Conservation (phyloP, 2,329 filamentous ascomycete genomes). For the Acarospora socialis region DNA sequence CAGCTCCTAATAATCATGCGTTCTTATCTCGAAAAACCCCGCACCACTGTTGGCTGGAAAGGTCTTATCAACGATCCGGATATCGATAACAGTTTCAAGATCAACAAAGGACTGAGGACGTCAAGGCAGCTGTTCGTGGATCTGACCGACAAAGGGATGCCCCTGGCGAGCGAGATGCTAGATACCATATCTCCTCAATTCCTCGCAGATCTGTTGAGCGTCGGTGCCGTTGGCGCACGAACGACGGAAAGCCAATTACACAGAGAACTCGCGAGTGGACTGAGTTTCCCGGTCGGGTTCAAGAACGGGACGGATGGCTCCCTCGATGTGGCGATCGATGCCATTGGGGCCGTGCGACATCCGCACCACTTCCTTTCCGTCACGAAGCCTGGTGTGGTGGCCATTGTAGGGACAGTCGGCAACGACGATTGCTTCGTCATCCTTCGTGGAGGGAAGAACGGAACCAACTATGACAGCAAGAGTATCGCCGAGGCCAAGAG, state of each 20-base stretch:
- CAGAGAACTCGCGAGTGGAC: conserved; percentile 83
- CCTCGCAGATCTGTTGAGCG: conserved; percentile 86
- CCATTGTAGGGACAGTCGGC: conserved; percentile 85
- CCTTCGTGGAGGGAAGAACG: conserved; percentile 77
- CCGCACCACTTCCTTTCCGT: conserved; percentile 95
- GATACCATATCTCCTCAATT: conserved; percentile 98
- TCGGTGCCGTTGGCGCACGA: conserved; percentile 87
- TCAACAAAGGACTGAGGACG: conserved; percentile 92
- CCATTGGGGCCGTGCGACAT: conserved; percentile 58
- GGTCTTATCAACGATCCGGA: conserved; percentile 98
- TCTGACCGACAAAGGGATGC: conserved; percentile 74
- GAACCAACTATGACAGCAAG: conserved; percentile 82
- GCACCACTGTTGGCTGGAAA: conserved; percentile 98
- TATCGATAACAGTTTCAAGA: conserved; percentile 92
- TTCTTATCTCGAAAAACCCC: conserved; percentile 96
- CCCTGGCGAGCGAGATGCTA: conserved; percentile 94
- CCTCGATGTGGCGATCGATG: conserved; percentile 82
- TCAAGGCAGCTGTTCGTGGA: conserved; percentile 90
- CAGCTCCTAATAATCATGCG: conserved; percentile 94
- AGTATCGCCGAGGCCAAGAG: conserved; percentile 75
- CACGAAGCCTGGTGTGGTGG: conserved; percentile 90
- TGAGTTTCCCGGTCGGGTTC: conserved; percentile 97
- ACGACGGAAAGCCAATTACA: conserved; percentile 96
- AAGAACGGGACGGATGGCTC: conserved; percentile 98
- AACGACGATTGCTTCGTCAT: conserved; percentile 98